Evolutionary conservation across 2,329 filamentous ascomycete genomes (phyloP), one percentile per base, ranked within the genome.

Genomic region (Dothideomycetes sp.): DNA sequence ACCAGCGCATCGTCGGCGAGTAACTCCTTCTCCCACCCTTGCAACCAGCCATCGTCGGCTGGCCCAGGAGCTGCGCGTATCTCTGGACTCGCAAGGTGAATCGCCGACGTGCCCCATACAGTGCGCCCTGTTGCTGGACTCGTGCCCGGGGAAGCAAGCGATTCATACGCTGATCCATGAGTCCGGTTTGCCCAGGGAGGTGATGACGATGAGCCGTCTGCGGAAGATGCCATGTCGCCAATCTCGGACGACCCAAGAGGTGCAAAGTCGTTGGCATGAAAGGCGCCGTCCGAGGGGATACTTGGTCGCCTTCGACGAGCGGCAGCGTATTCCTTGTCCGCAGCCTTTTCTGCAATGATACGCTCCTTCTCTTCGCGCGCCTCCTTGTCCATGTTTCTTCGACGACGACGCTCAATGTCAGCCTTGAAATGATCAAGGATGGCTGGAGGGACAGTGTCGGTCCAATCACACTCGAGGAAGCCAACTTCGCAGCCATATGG

Each of bases 401-500:
- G 86, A 41, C 86, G 72, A 38, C 88, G 73, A 41, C 75, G 73
- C 47, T 84, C 82, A 38, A 91, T 81, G 44, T 94, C 86, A 0
- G 69, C 63, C n/a, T 72, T 68, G 60, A 94, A 95, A 1, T 72
- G 71, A 30, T 77, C 77, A n/a, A 95, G 66, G 3, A 84, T 73
- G 37, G 84, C 80, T 1, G 78, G 70, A 3, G 78, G 72, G 4
- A 95, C 84, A 29, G 91, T 84, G 49, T 94, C 87, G 3, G 84
- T 87, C 88, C 88, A 95, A 58, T 95, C 87, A 54, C 88, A 95
- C 61, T 95, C 88, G 1, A 95, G 61, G 52, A 94, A 94, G 48
- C 73, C 86, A 31, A 95, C 84, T 48, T 94, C 81, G 57, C 87
- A 94, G n/a, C 88, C 88, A 37, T 83, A 79, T 0, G 88, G 88